These are phyloP conservation scores for Mangifera indica DNA, from an alignment of 345 rosid species.

Conservation along the genomic window DNA sequence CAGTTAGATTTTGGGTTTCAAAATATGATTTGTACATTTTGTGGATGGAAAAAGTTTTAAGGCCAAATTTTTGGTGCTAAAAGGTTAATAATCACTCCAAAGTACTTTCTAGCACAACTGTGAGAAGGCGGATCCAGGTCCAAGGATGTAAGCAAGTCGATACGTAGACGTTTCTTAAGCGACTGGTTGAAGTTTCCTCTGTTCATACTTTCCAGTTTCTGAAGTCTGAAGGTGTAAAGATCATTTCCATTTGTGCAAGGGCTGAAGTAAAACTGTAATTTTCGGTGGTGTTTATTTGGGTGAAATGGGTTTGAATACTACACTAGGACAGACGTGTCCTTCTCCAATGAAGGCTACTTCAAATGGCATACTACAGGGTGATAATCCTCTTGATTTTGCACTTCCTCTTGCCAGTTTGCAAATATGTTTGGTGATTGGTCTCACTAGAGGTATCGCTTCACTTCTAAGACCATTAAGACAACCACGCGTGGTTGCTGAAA, in stretches of 20 bases:
- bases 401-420: conserved; percentile 75
- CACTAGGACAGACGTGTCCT: conserved; percentile 29
- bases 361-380: conserved; percentile 70
- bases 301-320: conserved; percentile 38
- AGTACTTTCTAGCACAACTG: too few species aligned
- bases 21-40: too few species aligned
- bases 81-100: too few species aligned
- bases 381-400: conserved; percentile 64
- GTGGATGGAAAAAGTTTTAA: too few species aligned
- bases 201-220: not conserved
- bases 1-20: too few species aligned
- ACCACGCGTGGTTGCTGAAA: conserved; percentile 86
- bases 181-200: too few species aligned
- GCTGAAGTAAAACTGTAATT: conserved; percentile 10
- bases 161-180: too few species aligned
- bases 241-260: conserved; percentile 11
- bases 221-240: not conserved
- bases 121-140: too few species aligned
- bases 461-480: conserved; percentile 63
- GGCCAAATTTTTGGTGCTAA: too few species aligned
- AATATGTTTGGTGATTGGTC: conserved; percentile 55
- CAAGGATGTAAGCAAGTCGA: too few species aligned
- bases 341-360: conserved; percentile 65
- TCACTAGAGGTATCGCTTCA: conserved; percentile 66
- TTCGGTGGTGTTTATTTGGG: not conserved